Evolutionary conservation across 2,329 filamentous ascomycete species (phyloP).

Genomic region (Trichoderma pleuroti): DNA sequence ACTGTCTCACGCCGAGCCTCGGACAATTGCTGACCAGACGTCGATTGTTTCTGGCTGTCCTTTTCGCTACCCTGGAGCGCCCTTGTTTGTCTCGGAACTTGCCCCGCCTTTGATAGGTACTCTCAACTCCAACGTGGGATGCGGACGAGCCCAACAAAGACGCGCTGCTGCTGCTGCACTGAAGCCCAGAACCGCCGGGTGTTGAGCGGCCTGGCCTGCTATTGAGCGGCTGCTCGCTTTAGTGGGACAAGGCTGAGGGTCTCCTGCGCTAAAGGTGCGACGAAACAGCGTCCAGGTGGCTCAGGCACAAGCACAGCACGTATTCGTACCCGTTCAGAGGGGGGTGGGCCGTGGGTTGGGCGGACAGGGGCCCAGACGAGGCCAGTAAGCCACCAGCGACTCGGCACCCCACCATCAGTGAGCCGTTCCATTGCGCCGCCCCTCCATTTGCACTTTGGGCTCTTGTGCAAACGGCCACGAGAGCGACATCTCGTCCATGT

Average conservation of each 20-base stretch:
- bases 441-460: too few relatives aligned
- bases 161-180: not conserved
- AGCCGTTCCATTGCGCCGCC: not conserved
- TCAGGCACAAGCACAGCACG: not conserved
- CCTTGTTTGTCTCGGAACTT: not conserved
- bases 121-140: not conserved
- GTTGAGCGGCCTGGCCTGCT: not conserved
- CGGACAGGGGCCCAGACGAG: conserved; percentile 1
- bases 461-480: not conserved
- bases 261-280: not conserved
- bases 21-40: not conserved
- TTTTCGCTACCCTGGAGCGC: not conserved
- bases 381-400: conserved; percentile 11
- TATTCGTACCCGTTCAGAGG: conserved; percentile 18
- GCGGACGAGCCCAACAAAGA: conserved; percentile 7
- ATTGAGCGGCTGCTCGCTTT: not conserved
- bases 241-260: conserved; percentile 17
- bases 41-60: not conserved
- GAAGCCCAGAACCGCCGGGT: not conserved
- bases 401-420: conserved; percentile 3
- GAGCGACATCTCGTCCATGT: not conserved
- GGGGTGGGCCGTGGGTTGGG: conserved; percentile 11
- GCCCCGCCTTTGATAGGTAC: not conserved
- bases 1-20: not conserved
- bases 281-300: not conserved